Conservation (phyloP, 441 rosid genomes). For the Rhodomyrtus psidioides region DNA sequence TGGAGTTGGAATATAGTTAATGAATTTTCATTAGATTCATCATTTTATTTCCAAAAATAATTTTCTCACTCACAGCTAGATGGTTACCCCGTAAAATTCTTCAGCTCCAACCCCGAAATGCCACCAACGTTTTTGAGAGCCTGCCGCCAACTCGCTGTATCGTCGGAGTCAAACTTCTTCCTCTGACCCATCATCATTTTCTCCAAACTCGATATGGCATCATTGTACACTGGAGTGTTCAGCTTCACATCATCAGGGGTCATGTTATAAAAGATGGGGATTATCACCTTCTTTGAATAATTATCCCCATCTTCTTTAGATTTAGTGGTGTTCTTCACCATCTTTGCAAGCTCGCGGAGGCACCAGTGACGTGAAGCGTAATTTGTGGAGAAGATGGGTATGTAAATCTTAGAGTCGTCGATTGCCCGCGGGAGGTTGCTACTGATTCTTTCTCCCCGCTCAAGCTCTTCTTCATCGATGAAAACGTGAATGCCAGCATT, state of each 20-base stretch:
- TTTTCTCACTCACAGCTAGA: not conserved
- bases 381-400: not conserved
- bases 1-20: not conserved
- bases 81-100: not conserved
- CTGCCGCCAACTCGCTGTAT: not conserved
- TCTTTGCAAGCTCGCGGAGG: not conserved
- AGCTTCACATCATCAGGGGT: not conserved
- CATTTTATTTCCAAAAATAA: too few species aligned
- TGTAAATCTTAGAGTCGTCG: not conserved
- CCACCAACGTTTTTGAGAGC: not conserved
- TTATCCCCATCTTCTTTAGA: too few species aligned
- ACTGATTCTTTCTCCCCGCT: not conserved
- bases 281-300: not conserved
- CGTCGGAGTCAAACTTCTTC: not conserved
- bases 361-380: not conserved
- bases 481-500: not conserved
- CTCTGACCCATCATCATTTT: not conserved
- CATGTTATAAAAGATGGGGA: not conserved
- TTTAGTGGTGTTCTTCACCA: not conserved
- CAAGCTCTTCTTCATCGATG: not conserved
- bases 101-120: not conserved
- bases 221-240: accelerated
- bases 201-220: not conserved
- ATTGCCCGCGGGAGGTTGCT: not conserved
- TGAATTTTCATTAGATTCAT: not conserved